phyloP scores from a whole-genome alignment of 1,284 basidiomycete genomes.

The Ceratobasidium sp. region DNA sequence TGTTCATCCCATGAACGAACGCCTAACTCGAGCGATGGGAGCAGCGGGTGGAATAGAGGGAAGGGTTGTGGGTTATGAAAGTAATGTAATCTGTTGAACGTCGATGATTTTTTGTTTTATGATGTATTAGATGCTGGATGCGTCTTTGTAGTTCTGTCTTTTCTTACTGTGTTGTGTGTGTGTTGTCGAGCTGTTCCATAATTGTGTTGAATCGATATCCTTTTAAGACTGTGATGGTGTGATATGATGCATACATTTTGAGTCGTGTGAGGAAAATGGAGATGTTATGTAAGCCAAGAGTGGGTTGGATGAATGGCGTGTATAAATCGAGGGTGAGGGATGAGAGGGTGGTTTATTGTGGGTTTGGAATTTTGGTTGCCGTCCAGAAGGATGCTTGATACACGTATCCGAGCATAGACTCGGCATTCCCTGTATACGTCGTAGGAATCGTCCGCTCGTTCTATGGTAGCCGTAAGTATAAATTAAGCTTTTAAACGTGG shows the following conservation, averaged over 20 bases:
- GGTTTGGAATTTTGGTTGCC: slow-evolving; percentile 70
- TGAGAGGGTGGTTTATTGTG: neutral
- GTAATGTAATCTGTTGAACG: slow-evolving; percentile 24
- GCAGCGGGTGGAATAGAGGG: slow-evolving; percentile 2
- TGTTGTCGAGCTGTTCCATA: slow-evolving; percentile 39
- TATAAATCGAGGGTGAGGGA: neutral
- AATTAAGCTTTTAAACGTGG: neutral
- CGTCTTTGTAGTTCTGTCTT: slow-evolving; percentile 41
- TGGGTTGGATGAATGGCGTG: neutral
- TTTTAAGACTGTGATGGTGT: slow-evolving; percentile 1
- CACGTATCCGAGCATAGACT: slow-evolving; percentile 89
- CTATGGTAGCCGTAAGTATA: slow-evolving; percentile 59
- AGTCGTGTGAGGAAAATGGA: too few relatives aligned
- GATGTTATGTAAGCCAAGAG: too few relatives aligned
- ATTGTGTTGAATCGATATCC: slow-evolving; percentile 36
- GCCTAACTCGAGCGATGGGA: too few relatives aligned
- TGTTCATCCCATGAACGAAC: slow-evolving; percentile 52
- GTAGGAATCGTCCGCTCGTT: slow-evolving; percentile 84
- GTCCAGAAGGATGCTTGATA: slow-evolving; percentile 90
- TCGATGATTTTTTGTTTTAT: slow-evolving; percentile 38
- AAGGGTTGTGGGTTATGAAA: slow-evolving; percentile 1
- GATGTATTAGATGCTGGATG: slow-evolving; percentile 45
- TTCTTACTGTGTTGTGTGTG: slow-evolving; percentile 17
- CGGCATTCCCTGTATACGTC: slow-evolving; percentile 88
- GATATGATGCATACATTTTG: slow-evolving; percentile 11